Evolutionary conservation across 352 stramenopile genomes (phyloP).

Genomic region (Phytophthora chlamydospora): DNA sequence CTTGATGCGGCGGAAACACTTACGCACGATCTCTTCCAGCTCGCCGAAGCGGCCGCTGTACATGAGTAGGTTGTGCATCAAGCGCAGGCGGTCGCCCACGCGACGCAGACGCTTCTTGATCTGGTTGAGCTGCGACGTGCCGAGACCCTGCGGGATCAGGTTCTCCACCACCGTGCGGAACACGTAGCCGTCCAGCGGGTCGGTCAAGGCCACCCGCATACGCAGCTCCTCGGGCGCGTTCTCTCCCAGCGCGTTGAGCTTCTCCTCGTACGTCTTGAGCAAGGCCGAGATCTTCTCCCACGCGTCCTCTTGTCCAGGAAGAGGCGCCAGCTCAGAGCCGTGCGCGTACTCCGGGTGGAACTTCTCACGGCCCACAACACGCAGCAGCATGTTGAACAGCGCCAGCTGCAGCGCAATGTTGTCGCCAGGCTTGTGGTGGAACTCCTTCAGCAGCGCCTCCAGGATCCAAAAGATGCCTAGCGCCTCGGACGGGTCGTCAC

Average conservation of each 20-base stretch:
- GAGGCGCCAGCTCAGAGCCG: slow-evolving; percentile 56
- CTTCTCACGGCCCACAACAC: slow-evolving; percentile 78
- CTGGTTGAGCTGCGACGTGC: slow-evolving; percentile 85
- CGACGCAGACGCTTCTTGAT: slow-evolving; percentile 90
- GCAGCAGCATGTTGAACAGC: slow-evolving; percentile 88
- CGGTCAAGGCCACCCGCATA: slow-evolving; percentile 69
- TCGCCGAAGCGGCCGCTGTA: slow-evolving; percentile 84
- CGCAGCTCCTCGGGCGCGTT: slow-evolving; percentile 71
- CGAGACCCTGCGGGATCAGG: slow-evolving; percentile 75
- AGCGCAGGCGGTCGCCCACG: slow-evolving; percentile 82
- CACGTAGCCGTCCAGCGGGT: slow-evolving; percentile 86
- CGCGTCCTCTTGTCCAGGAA: slow-evolving; percentile 74
- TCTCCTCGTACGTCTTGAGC: slow-evolving; percentile 72
- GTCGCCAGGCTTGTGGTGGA: slow-evolving; percentile 86
- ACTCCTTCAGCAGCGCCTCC: slow-evolving; percentile 79
- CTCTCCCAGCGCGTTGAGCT: slow-evolving; percentile 71
- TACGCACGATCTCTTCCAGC: slow-evolving; percentile 90
- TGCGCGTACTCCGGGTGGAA: slow-evolving; percentile 80
- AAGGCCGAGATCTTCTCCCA: slow-evolving; percentile 77
- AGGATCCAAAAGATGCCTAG: slow-evolving; percentile 85
- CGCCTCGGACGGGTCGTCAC: slow-evolving; percentile 79
- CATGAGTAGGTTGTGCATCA: slow-evolving; percentile 92
- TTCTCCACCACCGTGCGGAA: slow-evolving; percentile 90
- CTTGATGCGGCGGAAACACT: slow-evolving; percentile 92
- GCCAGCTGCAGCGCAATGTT: slow-evolving; percentile 83